Conservation (phyloP, 495 filamentous ascomycete genomes). For the Haplographium delicatum region DNA sequence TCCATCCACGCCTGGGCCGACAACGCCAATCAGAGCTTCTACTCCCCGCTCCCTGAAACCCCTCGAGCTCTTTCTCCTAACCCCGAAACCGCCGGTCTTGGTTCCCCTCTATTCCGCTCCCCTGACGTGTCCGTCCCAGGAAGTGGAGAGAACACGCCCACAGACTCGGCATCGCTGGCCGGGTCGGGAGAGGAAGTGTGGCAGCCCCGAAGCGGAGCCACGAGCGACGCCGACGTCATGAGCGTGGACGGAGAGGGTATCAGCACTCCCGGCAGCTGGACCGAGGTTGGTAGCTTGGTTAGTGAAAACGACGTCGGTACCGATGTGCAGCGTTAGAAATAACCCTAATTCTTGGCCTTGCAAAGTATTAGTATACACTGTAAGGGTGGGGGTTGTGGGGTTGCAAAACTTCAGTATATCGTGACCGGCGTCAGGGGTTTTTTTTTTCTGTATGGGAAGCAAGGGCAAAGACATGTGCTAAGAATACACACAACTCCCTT, state of each 20-base stretch:
- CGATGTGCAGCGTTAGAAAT: slow-evolving; percentile 25
- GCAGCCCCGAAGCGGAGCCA: slow-evolving; percentile 29
- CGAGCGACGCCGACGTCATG: slow-evolving; percentile 46
- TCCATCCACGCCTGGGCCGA: slow-evolving; percentile 55
- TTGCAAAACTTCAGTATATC: too few relatives aligned
- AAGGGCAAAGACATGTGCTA: too few relatives aligned
- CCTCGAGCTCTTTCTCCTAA: slow-evolving; percentile 21
- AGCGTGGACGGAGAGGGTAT: slow-evolving; percentile 61
- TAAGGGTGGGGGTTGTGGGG: too few relatives aligned
- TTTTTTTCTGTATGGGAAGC: too few relatives aligned
- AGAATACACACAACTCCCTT: too few relatives aligned
- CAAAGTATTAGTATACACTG: too few relatives aligned
- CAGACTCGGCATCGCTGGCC: slow-evolving; percentile 42
- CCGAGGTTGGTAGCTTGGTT: slow-evolving; percentile 69
- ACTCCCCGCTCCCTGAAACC: slow-evolving; percentile 44
- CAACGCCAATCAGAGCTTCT: slow-evolving; percentile 36
- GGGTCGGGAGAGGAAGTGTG: slow-evolving; percentile 34
- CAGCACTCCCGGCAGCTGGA: slow-evolving; percentile 68
- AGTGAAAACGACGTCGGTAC: slow-evolving; percentile 46
- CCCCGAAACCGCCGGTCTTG: slow-evolving; percentile 3
- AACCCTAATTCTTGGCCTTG: background rate
- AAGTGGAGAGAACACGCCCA: slow-evolving; percentile 42
- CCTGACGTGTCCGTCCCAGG: slow-evolving; percentile 27
- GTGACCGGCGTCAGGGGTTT: too few relatives aligned
- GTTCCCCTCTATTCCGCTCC: slow-evolving; percentile 19